These are phyloP conservation scores for Aureobasidium musti DNA, from an alignment of 2,329 filamentous ascomycete genomes.

Conservation along the genomic window DNA sequence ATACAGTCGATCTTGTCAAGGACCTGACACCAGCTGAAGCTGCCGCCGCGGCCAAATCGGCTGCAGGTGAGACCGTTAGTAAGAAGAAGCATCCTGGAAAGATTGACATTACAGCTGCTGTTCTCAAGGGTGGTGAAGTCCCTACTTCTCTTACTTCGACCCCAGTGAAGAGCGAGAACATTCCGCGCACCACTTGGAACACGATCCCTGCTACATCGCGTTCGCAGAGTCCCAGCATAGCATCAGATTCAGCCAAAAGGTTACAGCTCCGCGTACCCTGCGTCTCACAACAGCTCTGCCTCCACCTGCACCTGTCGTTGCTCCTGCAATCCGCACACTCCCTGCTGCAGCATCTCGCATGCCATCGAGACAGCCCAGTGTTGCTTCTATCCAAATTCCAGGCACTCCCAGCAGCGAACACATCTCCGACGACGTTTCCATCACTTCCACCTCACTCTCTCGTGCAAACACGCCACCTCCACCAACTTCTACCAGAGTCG, in stretches of 20 bases:
- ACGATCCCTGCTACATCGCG: slow-evolving; percentile 46
- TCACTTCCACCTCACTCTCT: slow-evolving; percentile 71
- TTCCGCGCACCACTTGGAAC: slow-evolving; percentile 22
- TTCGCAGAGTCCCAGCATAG: slow-evolving; percentile 56
- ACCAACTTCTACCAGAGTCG: slow-evolving; percentile 55
- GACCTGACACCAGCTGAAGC: slow-evolving; percentile 20
- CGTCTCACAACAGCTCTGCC: slow-evolving; percentile 64
- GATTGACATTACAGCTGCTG: slow-evolving; percentile 50
- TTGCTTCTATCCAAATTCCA: slow-evolving; percentile 64
- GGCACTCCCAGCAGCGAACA: slow-evolving; percentile 72
- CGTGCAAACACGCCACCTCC: slow-evolving; percentile 69
- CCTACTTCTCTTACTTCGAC: slow-evolving; percentile 29
- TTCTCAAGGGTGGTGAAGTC: slow-evolving; percentile 35
- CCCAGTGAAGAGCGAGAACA: slow-evolving; percentile 36
- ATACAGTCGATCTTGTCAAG: slow-evolving; percentile 19
- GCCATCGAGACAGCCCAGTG: slow-evolving; percentile 54
- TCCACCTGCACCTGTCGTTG: slow-evolving; percentile 43
- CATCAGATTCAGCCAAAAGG: slow-evolving; percentile 48
- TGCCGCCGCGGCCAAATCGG: slow-evolving; percentile 8
- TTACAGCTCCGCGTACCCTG: slow-evolving; percentile 63
- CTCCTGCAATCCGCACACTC: slow-evolving; percentile 41
- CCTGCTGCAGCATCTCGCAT: slow-evolving; percentile 43
- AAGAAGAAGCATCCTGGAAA: slow-evolving; percentile 48
- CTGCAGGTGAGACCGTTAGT: slow-evolving; percentile 34
- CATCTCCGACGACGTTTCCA: slow-evolving; percentile 73